A percentile compares a stretch with the other conserved stretches of the same genome.
These are phyloP conservation scores for Biscogniauxia marginata DNA, from an alignment of 2,329 filamentous ascomycete genomes.

Conservation along the genomic window DNA sequence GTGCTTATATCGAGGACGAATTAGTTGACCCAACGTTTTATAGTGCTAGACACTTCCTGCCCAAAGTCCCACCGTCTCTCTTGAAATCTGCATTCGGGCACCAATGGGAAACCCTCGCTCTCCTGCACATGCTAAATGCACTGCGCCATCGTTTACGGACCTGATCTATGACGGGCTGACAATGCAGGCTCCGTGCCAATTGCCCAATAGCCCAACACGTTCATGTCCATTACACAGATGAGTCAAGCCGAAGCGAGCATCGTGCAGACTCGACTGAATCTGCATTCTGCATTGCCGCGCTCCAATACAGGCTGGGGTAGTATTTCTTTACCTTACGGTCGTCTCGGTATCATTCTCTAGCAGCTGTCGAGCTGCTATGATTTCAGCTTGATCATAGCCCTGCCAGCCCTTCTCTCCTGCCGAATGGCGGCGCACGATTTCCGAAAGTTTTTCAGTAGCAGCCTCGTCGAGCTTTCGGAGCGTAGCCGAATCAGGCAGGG, in stretches of 20 bases:
- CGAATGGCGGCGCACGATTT: conserved; percentile 67
- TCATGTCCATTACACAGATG: conserved; percentile 8
- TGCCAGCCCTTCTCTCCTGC: conserved; percentile 65
- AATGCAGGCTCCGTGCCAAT: conserved; percentile 6
- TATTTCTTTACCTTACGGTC: conserved; percentile 42
- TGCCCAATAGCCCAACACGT: conserved; percentile 8
- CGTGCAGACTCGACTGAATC: neutral
- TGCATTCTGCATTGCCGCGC: neutral
- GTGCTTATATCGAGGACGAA: conserved; percentile 28
- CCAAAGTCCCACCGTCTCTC: conserved; percentile 35
- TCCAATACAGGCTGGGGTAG: conserved; percentile 2
- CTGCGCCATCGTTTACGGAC: neutral
- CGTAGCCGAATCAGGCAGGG: conserved; percentile 55
- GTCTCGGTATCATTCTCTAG: conserved; percentile 52
- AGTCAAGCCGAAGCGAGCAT: conserved; percentile 14
- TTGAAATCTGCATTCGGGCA: conserved; percentile 22
- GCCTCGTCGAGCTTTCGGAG: conserved; percentile 68
- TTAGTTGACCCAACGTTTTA: conserved; percentile 18
- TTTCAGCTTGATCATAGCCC: conserved; percentile 70
- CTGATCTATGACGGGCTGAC: neutral
- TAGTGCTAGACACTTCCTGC: conserved; percentile 30
- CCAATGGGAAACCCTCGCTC: conserved; percentile 26
- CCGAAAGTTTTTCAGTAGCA: conserved; percentile 71
- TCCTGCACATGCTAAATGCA: conserved; percentile 16
- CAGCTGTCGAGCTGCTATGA: conserved; percentile 69